Evolutionary conservation across 805 yeast species (phyloP).

Genomic region (Lipomyces japonicus): DNA sequence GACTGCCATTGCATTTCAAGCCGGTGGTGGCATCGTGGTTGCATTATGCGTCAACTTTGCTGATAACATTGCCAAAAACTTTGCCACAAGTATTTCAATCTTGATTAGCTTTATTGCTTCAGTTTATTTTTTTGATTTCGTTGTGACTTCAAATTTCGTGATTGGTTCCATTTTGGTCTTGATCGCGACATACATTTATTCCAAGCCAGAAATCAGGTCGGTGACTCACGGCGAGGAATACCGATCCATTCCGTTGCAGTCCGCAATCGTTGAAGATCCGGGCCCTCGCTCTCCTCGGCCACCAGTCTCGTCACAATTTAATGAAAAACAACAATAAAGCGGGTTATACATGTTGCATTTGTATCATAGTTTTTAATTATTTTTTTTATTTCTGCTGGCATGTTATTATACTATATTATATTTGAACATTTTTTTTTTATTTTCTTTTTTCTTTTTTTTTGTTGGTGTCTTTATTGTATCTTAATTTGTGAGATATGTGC

Average conservation of each 20-base stretch:
- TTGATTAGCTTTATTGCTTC: conserved; percentile 41
- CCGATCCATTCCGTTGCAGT: conserved; percentile 19
- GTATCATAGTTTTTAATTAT: too few species aligned
- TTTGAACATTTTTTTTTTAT: too few species aligned
- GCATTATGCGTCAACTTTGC: conserved; percentile 45
- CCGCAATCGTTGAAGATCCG: conserved; percentile 14
- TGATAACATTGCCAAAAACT: conserved; percentile 44
- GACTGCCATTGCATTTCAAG: conserved; percentile 41
- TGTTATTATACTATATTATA: too few species aligned
- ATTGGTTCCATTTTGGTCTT: conserved; percentile 40
- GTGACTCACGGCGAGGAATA: conserved; percentile 2
- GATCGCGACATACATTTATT: conserved; percentile 40
- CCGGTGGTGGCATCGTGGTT: conserved; percentile 43
- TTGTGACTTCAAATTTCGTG: conserved; percentile 37
- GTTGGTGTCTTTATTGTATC: too few species aligned
- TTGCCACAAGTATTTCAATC: conserved; percentile 43
- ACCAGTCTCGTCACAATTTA: conserved; percentile 1
- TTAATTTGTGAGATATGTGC: too few species aligned
- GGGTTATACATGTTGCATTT: too few species aligned
- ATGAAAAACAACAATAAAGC: conserved; percentile 11
- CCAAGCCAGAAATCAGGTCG: conserved; percentile 27
- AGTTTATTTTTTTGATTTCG: conserved; percentile 39
- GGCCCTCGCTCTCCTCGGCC: conserved; percentile 11
- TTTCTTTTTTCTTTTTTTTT: too few species aligned
- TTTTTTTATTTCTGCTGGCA: too few species aligned